phyloP scores from a whole-genome alignment of 352 stramenopile genomes.

The Phytophthora citrophthora region DNA sequence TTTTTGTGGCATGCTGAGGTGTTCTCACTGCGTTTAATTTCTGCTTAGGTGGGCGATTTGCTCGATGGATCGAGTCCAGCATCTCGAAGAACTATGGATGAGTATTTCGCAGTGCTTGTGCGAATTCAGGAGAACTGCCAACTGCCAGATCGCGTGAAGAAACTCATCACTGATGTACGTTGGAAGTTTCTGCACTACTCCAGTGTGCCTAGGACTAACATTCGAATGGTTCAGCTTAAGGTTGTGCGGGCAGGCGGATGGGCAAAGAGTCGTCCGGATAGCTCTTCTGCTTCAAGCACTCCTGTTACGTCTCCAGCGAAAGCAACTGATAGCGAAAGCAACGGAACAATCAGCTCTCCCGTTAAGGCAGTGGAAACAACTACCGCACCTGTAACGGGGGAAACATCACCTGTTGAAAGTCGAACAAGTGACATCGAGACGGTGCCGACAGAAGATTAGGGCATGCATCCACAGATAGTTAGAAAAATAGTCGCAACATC shows the following conservation, averaged over 20 bases:
- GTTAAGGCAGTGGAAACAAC: constrained; percentile 9
- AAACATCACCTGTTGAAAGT: constrained; percentile 9
- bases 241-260: constrained; percentile 54
- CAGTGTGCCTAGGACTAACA: constrained; percentile 3
- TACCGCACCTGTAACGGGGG: constrained; percentile 5
- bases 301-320: constrained; percentile 34
- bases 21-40: too few relatives aligned
- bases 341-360: constrained; percentile 7
- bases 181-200: neutral
- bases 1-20: too few relatives aligned
- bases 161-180: constrained; percentile 61
- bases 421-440: neutral
- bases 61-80: constrained; percentile 84
- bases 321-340: constrained; percentile 8
- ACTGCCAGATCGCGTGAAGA: constrained; percentile 42
- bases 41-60: constrained; percentile 72
- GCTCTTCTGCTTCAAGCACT: constrained; percentile 24
- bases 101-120: constrained; percentile 78
- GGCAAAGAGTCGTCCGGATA: constrained; percentile 59
- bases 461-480: constrained; percentile 21
- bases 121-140: constrained; percentile 54
- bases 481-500: constrained; percentile 17
- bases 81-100: constrained; percentile 81
- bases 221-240: constrained; percentile 42
- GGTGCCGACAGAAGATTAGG: constrained; percentile 1